Base-by-base conservation (phyloP, 2,329 filamentous ascomycete genomes). In the Akanthomyces lecanii region DNA sequence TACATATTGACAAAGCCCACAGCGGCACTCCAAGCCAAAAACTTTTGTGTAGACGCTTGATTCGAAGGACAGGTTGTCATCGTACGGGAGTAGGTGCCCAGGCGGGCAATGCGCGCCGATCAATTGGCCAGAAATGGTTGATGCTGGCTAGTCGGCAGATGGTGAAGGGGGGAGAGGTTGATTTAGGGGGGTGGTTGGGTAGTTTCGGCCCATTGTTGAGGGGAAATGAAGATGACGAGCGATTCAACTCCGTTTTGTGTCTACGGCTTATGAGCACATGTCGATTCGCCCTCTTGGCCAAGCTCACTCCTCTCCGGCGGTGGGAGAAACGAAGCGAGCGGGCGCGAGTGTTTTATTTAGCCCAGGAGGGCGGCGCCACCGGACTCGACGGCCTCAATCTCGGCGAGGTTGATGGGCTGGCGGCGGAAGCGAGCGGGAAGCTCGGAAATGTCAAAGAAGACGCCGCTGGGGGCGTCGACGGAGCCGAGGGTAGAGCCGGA, bases 371-470 rank as follows among this genome's bases (percentile, higher is more conserved):
- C 78, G 40, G 94, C 95, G 63, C 95, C 95, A 62, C 93, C 95
- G 62, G 91, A 95, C 85, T 97, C 92, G 72, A 99, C 85, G 25
- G 92, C 93, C 76, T 98, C 95, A 65, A 99, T 99, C 84, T 99
- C 95, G 50, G 88, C 87, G 69, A 88, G 77, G 44, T 85, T 88
- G 78, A 93, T 90, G 14, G 86, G 84, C 55, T 85, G 80, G 67
- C 92, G 85, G 72, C 88, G 86, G 85, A 97, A 99, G 70, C 94
- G 86, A 66, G 81, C 75, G 21, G 95, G 94, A 28, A 99, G 87
- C 78, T 99, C 90, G 69, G 86, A 90, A 69, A 92, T 87, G 77
- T 98, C 95, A 74, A 97, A 97, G 77, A 84, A 92, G 75, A 91
- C 80, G 69, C 94, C 94, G 71, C 86, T 77, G 64, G 83, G 83